Percentiles rank a stretch among this genome's conserved stretches.
phyloP scores from a whole-genome alignment of 345 rosid species.

The Linum trigynum region DNA sequence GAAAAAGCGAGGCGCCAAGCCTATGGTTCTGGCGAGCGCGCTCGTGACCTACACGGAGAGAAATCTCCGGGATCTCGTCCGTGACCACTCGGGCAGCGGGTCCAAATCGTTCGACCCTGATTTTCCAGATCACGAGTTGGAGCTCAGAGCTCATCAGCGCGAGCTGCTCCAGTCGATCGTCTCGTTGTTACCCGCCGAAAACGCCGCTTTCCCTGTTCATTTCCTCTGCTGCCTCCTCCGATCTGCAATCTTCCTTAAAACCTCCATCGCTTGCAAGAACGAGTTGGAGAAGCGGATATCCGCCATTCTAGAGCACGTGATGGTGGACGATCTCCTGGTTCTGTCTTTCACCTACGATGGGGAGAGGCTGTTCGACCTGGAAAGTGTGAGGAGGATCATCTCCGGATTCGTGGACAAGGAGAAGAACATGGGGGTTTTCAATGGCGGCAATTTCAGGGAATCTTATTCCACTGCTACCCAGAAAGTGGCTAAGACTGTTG shows the following conservation, averaged over 20 bases:
- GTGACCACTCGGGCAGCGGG: slow-evolving; percentile 68
- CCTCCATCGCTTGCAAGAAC: slow-evolving; percentile 46
- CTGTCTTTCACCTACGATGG: slow-evolving; percentile 83
- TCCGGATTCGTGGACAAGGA: slow-evolving; percentile 71
- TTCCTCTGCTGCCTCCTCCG: slow-evolving; percentile 93
- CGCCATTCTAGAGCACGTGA: slow-evolving; percentile 60
- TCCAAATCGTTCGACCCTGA: slow-evolving; percentile 24
- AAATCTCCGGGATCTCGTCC: slow-evolving; percentile 71
- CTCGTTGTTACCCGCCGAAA: slow-evolving; percentile 60
- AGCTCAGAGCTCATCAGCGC: slow-evolving; percentile 36
- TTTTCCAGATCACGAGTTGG: slow-evolving; percentile 17
- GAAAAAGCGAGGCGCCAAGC: slow-evolving; percentile 62
- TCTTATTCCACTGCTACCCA: slow-evolving; percentile 36
- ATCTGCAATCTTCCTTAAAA: slow-evolving; percentile 53
- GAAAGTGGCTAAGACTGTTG: slow-evolving; percentile 67
- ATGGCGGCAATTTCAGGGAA: slow-evolving; percentile 53
- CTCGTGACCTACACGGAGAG: slow-evolving; percentile 64
- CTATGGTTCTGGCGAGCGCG: slow-evolving; percentile 51
- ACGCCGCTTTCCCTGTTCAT: slow-evolving; percentile 56
- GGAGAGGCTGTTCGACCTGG: slow-evolving; percentile 64
- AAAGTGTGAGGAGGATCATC: slow-evolving; percentile 69
- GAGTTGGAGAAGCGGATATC: slow-evolving; percentile 82
- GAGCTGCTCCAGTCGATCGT: slow-evolving; percentile 60
- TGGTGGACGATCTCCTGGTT: slow-evolving; percentile 66
- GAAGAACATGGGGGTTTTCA: slow-evolving; percentile 68